phyloP scores from a whole-genome alignment of 768 basidiomycete genomes.

The Gloeopeniophorella convolvens region DNA sequence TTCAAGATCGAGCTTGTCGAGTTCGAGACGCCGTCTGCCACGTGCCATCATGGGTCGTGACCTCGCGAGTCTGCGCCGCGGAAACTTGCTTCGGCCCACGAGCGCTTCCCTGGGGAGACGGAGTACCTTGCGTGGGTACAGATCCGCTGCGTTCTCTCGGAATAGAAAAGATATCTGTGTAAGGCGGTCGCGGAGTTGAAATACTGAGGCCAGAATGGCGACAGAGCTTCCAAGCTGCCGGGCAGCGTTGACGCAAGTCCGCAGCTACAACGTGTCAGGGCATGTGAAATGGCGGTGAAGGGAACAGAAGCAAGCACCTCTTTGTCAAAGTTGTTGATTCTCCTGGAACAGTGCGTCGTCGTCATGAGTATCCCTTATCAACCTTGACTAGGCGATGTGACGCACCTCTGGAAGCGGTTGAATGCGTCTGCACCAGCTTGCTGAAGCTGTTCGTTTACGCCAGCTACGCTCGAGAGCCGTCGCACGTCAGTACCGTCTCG shows the following conservation, averaged over 20 bases:
- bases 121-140: constrained; percentile 64
- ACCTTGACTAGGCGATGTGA: constrained; percentile 1
- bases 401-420: constrained; percentile 54
- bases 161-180: constrained; percentile 65
- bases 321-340: constrained; percentile 56
- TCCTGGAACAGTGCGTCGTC: constrained; percentile 30
- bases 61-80: constrained; percentile 31
- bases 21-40: constrained; percentile 43
- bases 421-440: constrained; percentile 60
- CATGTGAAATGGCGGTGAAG: constrained; percentile 8
- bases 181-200: constrained; percentile 62
- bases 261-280: constrained; percentile 38
- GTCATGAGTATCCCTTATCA: constrained; percentile 10
- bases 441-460: constrained; percentile 64
- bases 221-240: constrained; percentile 73
- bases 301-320: constrained; percentile 37
- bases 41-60: constrained; percentile 34
- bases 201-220: constrained; percentile 68
- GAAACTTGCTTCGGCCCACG: constrained; percentile 32
- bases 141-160: constrained; percentile 66
- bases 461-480: constrained; percentile 35
- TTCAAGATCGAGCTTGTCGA: constrained; percentile 57
- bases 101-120: constrained; percentile 35
- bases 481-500: neutral
- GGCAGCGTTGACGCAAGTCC: constrained; percentile 73